A percentile compares a stretch with the other conserved stretches of the same genome.
Evolutionary conservation across 2,329 filamentous ascomycete species (phyloP).

Genomic region (Alternaria triticimaculans): DNA sequence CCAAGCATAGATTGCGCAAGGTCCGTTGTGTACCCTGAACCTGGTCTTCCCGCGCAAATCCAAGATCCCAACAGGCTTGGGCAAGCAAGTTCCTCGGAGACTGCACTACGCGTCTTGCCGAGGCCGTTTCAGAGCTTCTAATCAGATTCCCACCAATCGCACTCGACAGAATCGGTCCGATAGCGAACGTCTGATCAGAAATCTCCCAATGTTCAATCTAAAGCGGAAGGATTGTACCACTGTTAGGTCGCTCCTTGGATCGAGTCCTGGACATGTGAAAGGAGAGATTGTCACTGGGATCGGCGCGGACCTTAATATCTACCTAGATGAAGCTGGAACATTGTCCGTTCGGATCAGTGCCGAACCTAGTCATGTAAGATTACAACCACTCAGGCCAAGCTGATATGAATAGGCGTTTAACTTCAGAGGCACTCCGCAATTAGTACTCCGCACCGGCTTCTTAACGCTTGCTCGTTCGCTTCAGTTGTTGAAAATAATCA

Average conservation of each 20-base stretch:
- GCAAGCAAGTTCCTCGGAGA: slow-evolving; percentile 9
- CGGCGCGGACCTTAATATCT: slow-evolving; percentile 23
- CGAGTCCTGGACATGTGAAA: slow-evolving; percentile 4
- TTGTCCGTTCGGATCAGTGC: slow-evolving; percentile 31
- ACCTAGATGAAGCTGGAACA: slow-evolving; percentile 25
- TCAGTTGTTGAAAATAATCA: slow-evolving; percentile 3
- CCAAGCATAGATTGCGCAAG: slow-evolving; percentile 16
- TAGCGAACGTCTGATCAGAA: background rate
- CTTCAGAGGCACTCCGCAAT: slow-evolving; percentile 38
- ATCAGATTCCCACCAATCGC: background rate
- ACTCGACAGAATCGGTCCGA: background rate
- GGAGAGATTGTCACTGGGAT: slow-evolving; percentile 15
- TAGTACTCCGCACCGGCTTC: slow-evolving; percentile 11
- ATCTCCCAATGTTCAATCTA: background rate
- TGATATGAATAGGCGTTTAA: slow-evolving; percentile 19
- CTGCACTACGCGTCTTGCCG: slow-evolving; percentile 2
- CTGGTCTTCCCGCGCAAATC: slow-evolving; percentile 21
- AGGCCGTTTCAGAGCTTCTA: slow-evolving; percentile 4
- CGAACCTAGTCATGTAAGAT: slow-evolving; percentile 23
- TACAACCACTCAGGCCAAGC: slow-evolving; percentile 9
- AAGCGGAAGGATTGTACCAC: slow-evolving; percentile 4
- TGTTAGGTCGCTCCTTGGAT: slow-evolving; percentile 1
- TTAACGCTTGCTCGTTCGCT: slow-evolving; percentile 13
- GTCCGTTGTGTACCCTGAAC: slow-evolving; percentile 17
- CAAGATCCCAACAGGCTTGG: slow-evolving; percentile 17